These are phyloP conservation scores for Ziziphus jujuba DNA, from an alignment of 306 rosid genomes.

Conservation along the genomic window DNA sequence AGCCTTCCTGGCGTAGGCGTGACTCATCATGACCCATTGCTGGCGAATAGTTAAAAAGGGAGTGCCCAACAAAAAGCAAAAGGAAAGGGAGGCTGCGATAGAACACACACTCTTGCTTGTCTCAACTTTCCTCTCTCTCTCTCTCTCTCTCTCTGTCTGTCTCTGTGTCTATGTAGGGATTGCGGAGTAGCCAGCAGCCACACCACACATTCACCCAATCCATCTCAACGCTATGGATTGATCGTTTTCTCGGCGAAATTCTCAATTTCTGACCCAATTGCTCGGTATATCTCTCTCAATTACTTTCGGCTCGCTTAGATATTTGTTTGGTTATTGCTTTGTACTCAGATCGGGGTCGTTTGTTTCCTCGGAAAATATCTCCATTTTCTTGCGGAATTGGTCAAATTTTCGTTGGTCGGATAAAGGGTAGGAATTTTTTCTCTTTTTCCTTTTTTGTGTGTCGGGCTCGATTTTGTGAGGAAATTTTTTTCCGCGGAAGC, in stretches of 20 bases:
- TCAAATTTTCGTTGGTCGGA: not conserved
- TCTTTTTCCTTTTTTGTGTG: too few relatives aligned
- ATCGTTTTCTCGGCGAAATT: constrained; percentile 15
- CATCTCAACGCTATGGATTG: constrained; percentile 25
- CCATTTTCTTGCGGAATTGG: constrained; percentile 2
- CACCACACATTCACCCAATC: constrained; percentile 2
- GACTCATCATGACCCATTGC: not conserved
- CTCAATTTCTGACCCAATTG: not conserved
- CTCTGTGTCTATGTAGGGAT: constrained; percentile 27
- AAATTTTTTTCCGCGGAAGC: not conserved
- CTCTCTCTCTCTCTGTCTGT: constrained; percentile 17
- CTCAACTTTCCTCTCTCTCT: constrained; percentile 26
- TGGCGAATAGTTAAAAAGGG: constrained; percentile 16
- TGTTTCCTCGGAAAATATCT: not conserved
- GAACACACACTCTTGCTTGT: constrained; percentile 23
- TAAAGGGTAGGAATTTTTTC: not conserved
- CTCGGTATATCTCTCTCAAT: constrained; percentile 24
- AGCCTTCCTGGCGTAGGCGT: not conserved
- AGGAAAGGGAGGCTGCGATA: constrained; percentile 20
- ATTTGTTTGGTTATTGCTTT: not conserved
- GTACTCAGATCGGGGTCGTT: constrained; percentile 34
- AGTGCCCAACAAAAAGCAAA: constrained; percentile 22
- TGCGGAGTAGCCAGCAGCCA: constrained; percentile 35
- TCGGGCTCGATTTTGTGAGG: not conserved
- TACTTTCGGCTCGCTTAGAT: not conserved